Percentiles rank a stretch among this genome's conserved stretches.
Evolutionary conservation across 371 early-diverging fungal species (phyloP).

Genomic region (Mortierella sp.): DNA sequence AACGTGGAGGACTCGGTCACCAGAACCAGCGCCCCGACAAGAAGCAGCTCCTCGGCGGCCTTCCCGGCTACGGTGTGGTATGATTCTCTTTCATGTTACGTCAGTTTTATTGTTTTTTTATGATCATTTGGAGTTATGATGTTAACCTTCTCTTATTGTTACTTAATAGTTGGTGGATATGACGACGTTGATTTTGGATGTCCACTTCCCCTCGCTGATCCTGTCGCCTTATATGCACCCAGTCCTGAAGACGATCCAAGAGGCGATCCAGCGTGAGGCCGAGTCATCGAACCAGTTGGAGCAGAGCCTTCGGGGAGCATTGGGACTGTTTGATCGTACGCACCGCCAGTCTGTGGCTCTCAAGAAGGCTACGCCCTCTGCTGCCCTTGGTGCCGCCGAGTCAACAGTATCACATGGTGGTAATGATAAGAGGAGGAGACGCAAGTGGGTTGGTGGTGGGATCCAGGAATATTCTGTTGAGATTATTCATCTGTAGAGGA

Average conservation of each 20-base stretch:
- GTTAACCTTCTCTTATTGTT: background rate
- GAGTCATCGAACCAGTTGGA: slow-evolving; percentile 62
- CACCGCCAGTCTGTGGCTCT: slow-evolving; percentile 48
- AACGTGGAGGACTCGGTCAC: slow-evolving; percentile 53
- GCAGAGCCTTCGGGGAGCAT: slow-evolving; percentile 61
- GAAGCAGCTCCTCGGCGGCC: slow-evolving; percentile 38
- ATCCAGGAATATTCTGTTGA: slow-evolving; percentile 74
- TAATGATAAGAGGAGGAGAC: slow-evolving; percentile 62
- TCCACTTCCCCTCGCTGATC: slow-evolving; percentile 72
- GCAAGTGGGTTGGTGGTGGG: slow-evolving; percentile 66
- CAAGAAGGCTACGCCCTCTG: slow-evolving; percentile 36
- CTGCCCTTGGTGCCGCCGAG: slow-evolving; percentile 19
- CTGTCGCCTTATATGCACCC: slow-evolving; percentile 67
- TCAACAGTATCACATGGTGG: slow-evolving; percentile 16
- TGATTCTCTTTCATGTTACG: background rate
- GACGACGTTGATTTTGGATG: slow-evolving; percentile 66
- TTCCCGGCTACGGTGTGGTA: slow-evolving; percentile 58
- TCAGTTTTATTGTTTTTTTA: background rate
- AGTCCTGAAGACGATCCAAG: slow-evolving; percentile 57
- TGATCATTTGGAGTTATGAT: background rate
- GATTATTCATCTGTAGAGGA: slow-evolving; percentile 65
- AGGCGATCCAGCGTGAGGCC: slow-evolving; percentile 60
- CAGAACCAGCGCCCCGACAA: slow-evolving; percentile 36
- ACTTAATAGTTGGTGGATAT: slow-evolving; percentile 65
- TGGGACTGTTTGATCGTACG: slow-evolving; percentile 69